These are phyloP conservation scores for Blastobotrys persicus DNA, from an alignment of 1,139 yeast genomes.

Conservation along the genomic window DNA sequence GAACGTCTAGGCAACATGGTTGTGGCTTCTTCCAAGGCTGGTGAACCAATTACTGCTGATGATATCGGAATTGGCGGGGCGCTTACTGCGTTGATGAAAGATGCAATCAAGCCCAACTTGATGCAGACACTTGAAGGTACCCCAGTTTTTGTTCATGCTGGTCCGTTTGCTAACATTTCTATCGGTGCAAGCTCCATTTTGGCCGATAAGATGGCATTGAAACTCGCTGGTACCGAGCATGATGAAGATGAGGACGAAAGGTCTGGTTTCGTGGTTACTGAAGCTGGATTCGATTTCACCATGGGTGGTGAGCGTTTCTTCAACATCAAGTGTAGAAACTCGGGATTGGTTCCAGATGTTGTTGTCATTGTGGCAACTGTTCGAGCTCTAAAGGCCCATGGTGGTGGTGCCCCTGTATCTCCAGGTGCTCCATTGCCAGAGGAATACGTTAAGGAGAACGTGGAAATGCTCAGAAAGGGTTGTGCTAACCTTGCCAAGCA, in stretches of 20 bases:
- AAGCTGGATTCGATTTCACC: slow-evolving; percentile 98
- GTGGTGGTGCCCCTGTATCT: slow-evolving; percentile 97
- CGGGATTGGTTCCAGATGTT: slow-evolving; percentile 87
- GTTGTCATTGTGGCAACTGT: slow-evolving; percentile 96
- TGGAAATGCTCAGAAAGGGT: slow-evolving; percentile 78
- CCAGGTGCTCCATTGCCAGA: slow-evolving; percentile 91
- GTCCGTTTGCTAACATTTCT: slow-evolving; percentile 97
- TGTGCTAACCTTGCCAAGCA: slow-evolving; percentile 91
- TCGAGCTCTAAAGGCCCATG: slow-evolving; percentile 94
- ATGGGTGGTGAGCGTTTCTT: slow-evolving; percentile 99
- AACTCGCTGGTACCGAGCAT: slow-evolving; percentile 75
- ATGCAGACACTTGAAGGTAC: slow-evolving; percentile 99
- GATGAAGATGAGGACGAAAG: slow-evolving; percentile 55
- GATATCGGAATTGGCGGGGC: slow-evolving; percentile 98
- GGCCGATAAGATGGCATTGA: slow-evolving; percentile 94
- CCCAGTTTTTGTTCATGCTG: slow-evolving; percentile 97
- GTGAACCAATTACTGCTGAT: slow-evolving; percentile 92
- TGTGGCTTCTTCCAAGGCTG: slow-evolving; percentile 75
- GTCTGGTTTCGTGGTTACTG: slow-evolving; percentile 92
- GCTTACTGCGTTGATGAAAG: slow-evolving; percentile 89
- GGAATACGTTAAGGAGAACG: slow-evolving; percentile 82
- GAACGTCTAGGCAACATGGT: slow-evolving; percentile 89
- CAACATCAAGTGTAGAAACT: slow-evolving; percentile 92
- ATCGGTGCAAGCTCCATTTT: slow-evolving; percentile 94
- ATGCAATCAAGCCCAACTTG: slow-evolving; percentile 93